A percentile compares a stretch with the other conserved stretches of the same genome.
Evolutionary conservation across 768 basidiomycete genomes (phyloP).

Genomic region (Boletales sp.): DNA sequence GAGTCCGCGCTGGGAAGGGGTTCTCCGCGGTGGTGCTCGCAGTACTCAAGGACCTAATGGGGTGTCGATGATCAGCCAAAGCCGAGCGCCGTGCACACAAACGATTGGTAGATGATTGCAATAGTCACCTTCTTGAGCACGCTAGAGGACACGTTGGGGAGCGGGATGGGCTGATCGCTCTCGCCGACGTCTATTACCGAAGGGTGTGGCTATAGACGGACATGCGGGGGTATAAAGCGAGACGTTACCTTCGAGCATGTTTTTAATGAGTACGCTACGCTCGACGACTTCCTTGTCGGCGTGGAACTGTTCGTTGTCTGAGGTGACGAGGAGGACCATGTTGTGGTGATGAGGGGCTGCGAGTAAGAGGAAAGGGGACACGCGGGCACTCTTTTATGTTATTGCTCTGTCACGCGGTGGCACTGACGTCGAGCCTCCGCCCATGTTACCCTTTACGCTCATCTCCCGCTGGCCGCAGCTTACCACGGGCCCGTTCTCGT

Average conservation of each 20-base stretch:
- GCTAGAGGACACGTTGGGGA: constrained; percentile 90
- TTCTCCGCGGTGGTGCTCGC: constrained; percentile 97
- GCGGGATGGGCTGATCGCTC: constrained; percentile 88
- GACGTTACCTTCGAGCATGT: constrained; percentile 92
- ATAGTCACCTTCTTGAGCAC: constrained; percentile 82
- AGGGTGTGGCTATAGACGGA: not conserved
- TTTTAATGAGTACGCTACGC: constrained; percentile 95
- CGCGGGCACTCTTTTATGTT: no score
- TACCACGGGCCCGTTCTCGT: constrained; percentile 46
- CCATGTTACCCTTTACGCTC: constrained; percentile 24
- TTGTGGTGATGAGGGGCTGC: constrained; percentile 17
- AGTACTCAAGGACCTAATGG: constrained; percentile 93
- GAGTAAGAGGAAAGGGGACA: not conserved
- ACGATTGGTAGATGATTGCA: not conserved
- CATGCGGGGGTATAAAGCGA: not conserved
- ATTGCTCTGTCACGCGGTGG: constrained; percentile 12
- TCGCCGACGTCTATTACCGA: constrained; percentile 78
- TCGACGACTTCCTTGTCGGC: constrained; percentile 94
- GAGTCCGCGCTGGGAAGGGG: constrained; percentile 86
- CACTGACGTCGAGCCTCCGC: not conserved
- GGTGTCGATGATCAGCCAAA: constrained; percentile 1
- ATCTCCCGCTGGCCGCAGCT: constrained; percentile 34
- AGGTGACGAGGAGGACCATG: constrained; percentile 88
- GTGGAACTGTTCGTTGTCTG: constrained; percentile 92
- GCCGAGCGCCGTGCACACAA: not conserved